Base-by-base conservation (phyloP, 371 early-diverging fungal species). In the Circinella minor region DNA sequence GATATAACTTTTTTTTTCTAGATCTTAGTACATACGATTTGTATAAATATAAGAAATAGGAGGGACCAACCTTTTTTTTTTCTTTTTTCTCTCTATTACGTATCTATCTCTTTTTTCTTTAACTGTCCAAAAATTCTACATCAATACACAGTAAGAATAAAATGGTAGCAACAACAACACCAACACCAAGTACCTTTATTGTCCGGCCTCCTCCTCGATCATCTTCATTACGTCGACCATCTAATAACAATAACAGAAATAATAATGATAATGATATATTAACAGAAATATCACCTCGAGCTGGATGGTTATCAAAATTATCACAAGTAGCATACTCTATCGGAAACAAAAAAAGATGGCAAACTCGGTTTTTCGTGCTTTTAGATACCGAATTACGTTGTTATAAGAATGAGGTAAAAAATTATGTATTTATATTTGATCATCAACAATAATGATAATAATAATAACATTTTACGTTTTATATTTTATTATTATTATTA, bases 321-420 rank as follows among this genome's bases (percentile, higher is more conserved):
- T 49, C 51, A 18, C 13, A n/a, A 17, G 10, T 54, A 7, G 10
- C 65, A 7, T 46, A 48, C 8, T 7, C 34, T 27, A 47, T 39
- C 6, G 48, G 54, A 15, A 63, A 17, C 54, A 65, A 65, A 38
- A 43, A 39, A 4, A 27, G 70, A 37, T 82, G 82, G 82, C 77
- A 77, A 54, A 68, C 72, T 48, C 72, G 82, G 2, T 82, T 72
- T 55, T 78, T 82, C 47, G 77, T 82, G 10, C 59, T 82, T 18
- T 64, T 80, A 15, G 80, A 75, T 68, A 73, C 77, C 36, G 80
- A 82, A 65, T 36, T 82, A 20, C 71, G 82, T 17, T 82, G 77
- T 55, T 82, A 82, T 37, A 76, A 74, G 60, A 70, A 72, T 36
- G 82, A 82, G 71, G 66, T 66, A 57, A 1, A 1, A 47, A 47